Conservation (phyloP, 2,329 filamentous ascomycete genomes). For the Karstenula rhodostoma region DNA sequence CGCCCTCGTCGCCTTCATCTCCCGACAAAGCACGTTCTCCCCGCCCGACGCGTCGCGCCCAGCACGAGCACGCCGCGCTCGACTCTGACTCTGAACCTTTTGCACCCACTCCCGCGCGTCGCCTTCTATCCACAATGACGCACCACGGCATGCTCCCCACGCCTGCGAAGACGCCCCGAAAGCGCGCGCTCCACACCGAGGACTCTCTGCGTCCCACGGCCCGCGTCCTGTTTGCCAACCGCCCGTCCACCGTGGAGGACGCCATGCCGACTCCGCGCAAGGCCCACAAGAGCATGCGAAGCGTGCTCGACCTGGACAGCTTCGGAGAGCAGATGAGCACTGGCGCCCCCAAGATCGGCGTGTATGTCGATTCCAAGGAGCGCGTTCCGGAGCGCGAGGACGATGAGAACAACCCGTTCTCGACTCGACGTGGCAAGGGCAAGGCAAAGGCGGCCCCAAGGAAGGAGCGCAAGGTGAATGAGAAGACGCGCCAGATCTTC, state of each 20-base stretch:
- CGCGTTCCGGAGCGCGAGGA: slow-evolving; percentile 71
- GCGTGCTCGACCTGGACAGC: slow-evolving; percentile 51
- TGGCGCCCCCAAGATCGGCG: slow-evolving; percentile 68
- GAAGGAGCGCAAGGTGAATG: slow-evolving; percentile 60
- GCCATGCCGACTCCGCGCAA: slow-evolving; percentile 68
- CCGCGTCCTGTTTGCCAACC: slow-evolving; percentile 65
- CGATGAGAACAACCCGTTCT: slow-evolving; percentile 77
- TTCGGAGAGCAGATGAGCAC: slow-evolving; percentile 60
- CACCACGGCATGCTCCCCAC: slow-evolving; percentile 72
- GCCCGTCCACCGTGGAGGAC: slow-evolving; percentile 69
- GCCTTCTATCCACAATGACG: slow-evolving; percentile 38
- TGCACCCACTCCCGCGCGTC: slow-evolving; percentile 36
- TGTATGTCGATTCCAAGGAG: slow-evolving; percentile 83
- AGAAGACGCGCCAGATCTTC: slow-evolving; percentile 67
- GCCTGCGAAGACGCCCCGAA: slow-evolving; percentile 78
- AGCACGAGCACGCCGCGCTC: slow-evolving; percentile 26
- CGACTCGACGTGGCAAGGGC: slow-evolving; percentile 57
- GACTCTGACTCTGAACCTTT: slow-evolving; percentile 44
- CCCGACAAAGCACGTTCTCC: slow-evolving; percentile 40
- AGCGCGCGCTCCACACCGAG: slow-evolving; percentile 56
- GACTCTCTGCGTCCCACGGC: slow-evolving; percentile 58
- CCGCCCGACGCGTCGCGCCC: slow-evolving; percentile 41
- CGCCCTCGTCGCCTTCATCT: slow-evolving; percentile 52
- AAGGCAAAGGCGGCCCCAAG: slow-evolving; percentile 61
- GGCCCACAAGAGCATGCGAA: slow-evolving; percentile 64